phyloP scores from a whole-genome alignment of 164 flowering plant genomes.

The Liriodendron chinense region DNA sequence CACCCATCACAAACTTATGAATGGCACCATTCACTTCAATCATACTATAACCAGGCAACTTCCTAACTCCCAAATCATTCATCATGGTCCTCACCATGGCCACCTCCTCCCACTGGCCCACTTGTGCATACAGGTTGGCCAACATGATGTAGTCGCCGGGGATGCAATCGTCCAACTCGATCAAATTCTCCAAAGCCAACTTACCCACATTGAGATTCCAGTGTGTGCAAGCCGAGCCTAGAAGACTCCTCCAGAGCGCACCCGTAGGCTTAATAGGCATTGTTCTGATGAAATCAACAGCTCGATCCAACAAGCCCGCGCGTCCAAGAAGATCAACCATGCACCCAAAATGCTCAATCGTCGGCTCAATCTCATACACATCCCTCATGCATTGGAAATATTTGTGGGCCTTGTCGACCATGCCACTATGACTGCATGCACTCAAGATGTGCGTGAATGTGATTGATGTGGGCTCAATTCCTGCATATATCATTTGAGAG shows the following conservation, averaged over 20 bases:
- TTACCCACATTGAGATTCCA: constrained; percentile 1
- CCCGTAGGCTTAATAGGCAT: not conserved
- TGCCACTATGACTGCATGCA: constrained; percentile 4
- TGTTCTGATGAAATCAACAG: not conserved
- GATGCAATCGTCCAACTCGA: not conserved
- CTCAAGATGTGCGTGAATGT: constrained; percentile 1
- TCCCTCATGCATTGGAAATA: constrained; percentile 2
- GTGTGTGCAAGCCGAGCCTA: constrained; percentile 7
- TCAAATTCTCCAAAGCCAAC: constrained; percentile 1
- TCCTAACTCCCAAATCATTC: constrained; percentile 6
- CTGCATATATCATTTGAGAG: not conserved
- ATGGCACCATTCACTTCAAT: constrained; percentile 8
- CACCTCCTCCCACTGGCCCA: constrained; percentile 1
- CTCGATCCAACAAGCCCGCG: constrained; percentile 1
- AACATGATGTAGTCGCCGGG: not conserved
- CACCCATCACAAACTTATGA: constrained; percentile 8
- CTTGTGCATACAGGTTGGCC: constrained; percentile 6
- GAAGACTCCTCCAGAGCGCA: constrained; percentile 3
- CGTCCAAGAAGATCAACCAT: constrained; percentile 5
- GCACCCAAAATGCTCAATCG: constrained; percentile 8
- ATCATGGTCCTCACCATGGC: constrained; percentile 4
- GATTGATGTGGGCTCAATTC: not conserved
- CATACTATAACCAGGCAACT: constrained; percentile 3
- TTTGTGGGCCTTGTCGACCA: not conserved
- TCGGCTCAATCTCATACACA: not conserved